A percentile compares a stretch with the other conserved stretches of the same genome.
These are phyloP conservation scores for Paecilomyces fulvus DNA, from an alignment of 2,329 filamentous ascomycete genomes.

Conservation along the genomic window DNA sequence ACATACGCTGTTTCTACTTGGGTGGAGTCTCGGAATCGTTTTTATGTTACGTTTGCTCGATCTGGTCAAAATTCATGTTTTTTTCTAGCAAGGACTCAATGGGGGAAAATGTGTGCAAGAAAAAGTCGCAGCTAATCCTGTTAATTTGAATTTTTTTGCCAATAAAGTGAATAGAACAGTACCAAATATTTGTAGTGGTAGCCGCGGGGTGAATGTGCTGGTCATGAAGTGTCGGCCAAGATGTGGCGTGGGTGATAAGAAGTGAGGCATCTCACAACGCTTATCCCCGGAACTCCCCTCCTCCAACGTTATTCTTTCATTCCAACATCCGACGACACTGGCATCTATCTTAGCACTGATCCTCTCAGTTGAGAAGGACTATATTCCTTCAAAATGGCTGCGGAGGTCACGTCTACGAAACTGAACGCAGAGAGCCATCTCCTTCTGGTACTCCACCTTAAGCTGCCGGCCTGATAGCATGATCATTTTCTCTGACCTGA, in stretches of 20 bases:
- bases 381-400: slow-evolving; percentile 23
- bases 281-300: neutral
- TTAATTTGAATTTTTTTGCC: neutral
- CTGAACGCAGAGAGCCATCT: slow-evolving; percentile 43
- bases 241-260: neutral
- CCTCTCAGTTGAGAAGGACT: neutral
- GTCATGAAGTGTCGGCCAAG: neutral
- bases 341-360: neutral
- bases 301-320: neutral
- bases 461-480: slow-evolving; percentile 3
- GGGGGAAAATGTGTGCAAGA: neutral
- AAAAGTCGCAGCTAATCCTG: neutral
- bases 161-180: neutral
- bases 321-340: neutral
- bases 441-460: slow-evolving; percentile 32
- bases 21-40: slow-evolving; percentile 32
- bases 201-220: neutral
- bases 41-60: slow-evolving; percentile 1
- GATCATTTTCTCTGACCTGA: slow-evolving; percentile 4
- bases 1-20: slow-evolving; percentile 26
- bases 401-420: slow-evolving; percentile 39
- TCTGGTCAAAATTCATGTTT: slow-evolving; percentile 13
- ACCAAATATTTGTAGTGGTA: neutral
- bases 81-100: slow-evolving; percentile 11
- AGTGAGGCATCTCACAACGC: too few relatives aligned